Base-by-base conservation (phyloP, 129 eudicot species). In the Silybum marianum region DNA sequence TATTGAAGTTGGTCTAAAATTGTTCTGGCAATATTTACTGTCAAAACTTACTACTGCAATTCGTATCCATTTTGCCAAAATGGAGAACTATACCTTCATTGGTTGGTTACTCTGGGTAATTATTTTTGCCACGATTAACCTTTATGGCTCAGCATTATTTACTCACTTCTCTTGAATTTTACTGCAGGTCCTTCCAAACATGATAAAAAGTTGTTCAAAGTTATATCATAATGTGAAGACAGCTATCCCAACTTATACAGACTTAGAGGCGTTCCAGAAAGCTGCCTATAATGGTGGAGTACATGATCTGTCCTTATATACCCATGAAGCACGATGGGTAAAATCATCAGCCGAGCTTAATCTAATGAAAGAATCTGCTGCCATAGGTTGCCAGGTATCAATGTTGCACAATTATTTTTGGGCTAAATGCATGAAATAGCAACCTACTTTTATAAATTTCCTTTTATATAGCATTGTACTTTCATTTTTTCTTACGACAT, bases 361-460 rank as follows among this genome's bases (percentile, higher is more conserved):
- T 72, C 79, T 95, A 77, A 95, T 95, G 94, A 91, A 94, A 81
- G 84, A 95, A 75, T 76, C 98, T 46, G 93, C 97, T 77, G 82
- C 98, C 67, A 88, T 95, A 79, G 94, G 87, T 85, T 87, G 89
- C 77, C 98, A 95, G 98, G 98, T 90, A 89, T 83, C 65, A 6
- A 44, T 14, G 23, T 7, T 26, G 46, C 83, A 70, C 25, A 81
- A 42, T 75, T 32, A 13, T 63, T 42, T 10, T 75, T 69, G 42
- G 9, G 42, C 42, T 38, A 38, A 6, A 38, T 38, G 42, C 42
- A 38, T 38, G 42, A 38, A 38, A 38, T 7, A 38, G 9, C 42
- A 38, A 38, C 42, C 42, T 38, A 38, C 9, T 38, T 38, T 38
- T 38, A 38, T 38, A 38, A 38, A 38, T 38, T 38, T 38, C 9